phyloP scores from a whole-genome alignment of 208 protist genomes.

The Paratrypanosoma confusum region DNA sequence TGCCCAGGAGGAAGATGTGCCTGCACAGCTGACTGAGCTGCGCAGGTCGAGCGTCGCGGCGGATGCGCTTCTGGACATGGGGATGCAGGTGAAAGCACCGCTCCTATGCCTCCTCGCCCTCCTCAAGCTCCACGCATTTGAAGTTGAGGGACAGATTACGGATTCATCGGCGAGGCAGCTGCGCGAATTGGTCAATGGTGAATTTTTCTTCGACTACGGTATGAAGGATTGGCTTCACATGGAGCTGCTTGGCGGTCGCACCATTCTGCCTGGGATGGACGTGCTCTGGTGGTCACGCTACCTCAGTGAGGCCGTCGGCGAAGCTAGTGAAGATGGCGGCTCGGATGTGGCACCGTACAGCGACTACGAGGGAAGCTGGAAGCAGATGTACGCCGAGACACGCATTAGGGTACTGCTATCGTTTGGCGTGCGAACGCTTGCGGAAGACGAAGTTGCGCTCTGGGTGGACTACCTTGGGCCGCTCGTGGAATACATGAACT shows the following conservation, averaged over 20 bases:
- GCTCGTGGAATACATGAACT: slow-evolving; percentile 16
- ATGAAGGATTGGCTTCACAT: slow-evolving; percentile 18
- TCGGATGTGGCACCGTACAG: slow-evolving; percentile 2
- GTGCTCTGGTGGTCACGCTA: slow-evolving; percentile 26
- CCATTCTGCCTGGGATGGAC: slow-evolving; percentile 11
- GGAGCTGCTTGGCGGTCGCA: slow-evolving; percentile 8
- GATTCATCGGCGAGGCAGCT: slow-evolving; percentile 2
- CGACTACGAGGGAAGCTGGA: slow-evolving; percentile 12
- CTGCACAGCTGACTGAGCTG: slow-evolving; percentile 7
- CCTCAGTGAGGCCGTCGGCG: slow-evolving; percentile 6
- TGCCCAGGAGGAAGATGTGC: not conserved
- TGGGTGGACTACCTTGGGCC: slow-evolving; percentile 14
- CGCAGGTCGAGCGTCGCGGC: not conserved
- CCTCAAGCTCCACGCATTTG: slow-evolving; percentile 3
- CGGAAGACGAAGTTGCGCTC: slow-evolving; percentile 12
- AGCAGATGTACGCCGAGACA: slow-evolving; percentile 21
- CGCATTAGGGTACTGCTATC: slow-evolving; percentile 12
- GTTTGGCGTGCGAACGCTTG: not conserved
- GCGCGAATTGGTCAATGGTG: not conserved
- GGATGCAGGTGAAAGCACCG: slow-evolving; percentile 14
- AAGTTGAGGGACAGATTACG: not conserved
- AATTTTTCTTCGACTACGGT: slow-evolving; percentile 17
- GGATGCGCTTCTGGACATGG: slow-evolving; percentile 7
- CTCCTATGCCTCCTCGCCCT: slow-evolving; percentile 11
- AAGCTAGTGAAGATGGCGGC: not conserved